Evolutionary conservation across 2,329 filamentous ascomycete species (phyloP), one percentile per base, ranked within the genome.

Genomic region (Orbilia blumenaviensis): DNA sequence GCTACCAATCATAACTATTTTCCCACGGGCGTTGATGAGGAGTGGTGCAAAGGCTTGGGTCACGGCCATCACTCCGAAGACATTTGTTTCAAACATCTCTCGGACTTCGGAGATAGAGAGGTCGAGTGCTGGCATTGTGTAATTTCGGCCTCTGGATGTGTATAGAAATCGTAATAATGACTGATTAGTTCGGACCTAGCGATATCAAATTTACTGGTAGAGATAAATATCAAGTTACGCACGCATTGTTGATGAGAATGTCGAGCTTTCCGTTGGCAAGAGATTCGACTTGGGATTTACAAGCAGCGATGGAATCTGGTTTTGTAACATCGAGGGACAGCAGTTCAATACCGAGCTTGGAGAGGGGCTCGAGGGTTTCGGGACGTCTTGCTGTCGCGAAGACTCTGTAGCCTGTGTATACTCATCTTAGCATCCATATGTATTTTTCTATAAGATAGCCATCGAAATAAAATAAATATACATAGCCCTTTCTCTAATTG

Each of bases 191-290:
- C n/a, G n/a, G n/a, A n/a, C n/a, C n/a, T n/a, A n/a, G n/a, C n/a
- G n/a, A n/a, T n/a, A n/a, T n/a, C n/a, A n/a, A n/a, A n/a, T n/a
- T n/a, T n/a, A n/a, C n/a, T n/a, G n/a, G 38, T 44, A 3, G 27
- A 7, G 9, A 18, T 25, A 16, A 27, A n/a, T 2, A 27, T 25
- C 8, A 34, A 14, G 41, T 12, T 2, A 79, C 84, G 76, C 78
- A 88, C 86, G 87, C 87, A 75, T 89, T 89, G 81, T 89, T 89
- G 56, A 89, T 84, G 16, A 89, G 85, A 50, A 89, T 85, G 78
- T 89, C 87, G 3, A 89, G 84, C 52, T 82, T 85, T 12, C 87
- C 87, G 7, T 84, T 84, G 1, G 86, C 88, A 52, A 88, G 81
- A 10, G 83, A 80, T 9, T 82, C 79, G 10, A 88, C 85, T 61